phyloP scores from a whole-genome alignment of 257 asterid genomes.

The Forsythia viridissima region DNA sequence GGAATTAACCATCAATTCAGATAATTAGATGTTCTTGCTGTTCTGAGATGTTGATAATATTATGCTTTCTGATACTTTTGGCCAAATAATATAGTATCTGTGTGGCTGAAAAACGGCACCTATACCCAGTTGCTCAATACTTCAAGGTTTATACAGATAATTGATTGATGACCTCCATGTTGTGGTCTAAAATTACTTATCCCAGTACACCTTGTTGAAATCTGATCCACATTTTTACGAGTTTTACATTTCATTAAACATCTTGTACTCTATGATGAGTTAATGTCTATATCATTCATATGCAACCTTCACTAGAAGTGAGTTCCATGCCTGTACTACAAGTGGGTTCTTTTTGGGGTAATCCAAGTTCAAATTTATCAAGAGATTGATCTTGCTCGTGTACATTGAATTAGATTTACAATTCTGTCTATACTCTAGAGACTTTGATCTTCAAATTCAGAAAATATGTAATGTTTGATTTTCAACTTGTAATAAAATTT shows the following conservation, averaged over 20 bases:
- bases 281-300: not conserved
- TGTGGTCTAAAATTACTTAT: not conserved
- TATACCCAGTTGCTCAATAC: not conserved
- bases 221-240: constrained; percentile 4
- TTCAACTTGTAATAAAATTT: constrained; percentile 14
- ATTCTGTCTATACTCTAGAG: not conserved
- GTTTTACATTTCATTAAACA: not conserved
- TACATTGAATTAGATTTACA: not conserved
- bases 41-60: not conserved
- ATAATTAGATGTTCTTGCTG: not conserved
- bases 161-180: constrained; percentile 1
- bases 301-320: not conserved
- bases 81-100: constrained; percentile 8
- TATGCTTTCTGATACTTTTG: not conserved
- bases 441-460: constrained; percentile 1
- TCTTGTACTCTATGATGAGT: not conserved
- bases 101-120: not conserved
- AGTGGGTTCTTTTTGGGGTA: not conserved
- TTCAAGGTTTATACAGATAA: not conserved
- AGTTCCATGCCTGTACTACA: not conserved
- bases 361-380: not conserved
- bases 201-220: not conserved
- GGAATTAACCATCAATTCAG: not conserved
- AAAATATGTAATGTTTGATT: constrained; percentile 15
- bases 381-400: not conserved